Evolutionary conservation across 75 land plant species (phyloP).

Genomic region (Sequoia sempervirens): DNA sequence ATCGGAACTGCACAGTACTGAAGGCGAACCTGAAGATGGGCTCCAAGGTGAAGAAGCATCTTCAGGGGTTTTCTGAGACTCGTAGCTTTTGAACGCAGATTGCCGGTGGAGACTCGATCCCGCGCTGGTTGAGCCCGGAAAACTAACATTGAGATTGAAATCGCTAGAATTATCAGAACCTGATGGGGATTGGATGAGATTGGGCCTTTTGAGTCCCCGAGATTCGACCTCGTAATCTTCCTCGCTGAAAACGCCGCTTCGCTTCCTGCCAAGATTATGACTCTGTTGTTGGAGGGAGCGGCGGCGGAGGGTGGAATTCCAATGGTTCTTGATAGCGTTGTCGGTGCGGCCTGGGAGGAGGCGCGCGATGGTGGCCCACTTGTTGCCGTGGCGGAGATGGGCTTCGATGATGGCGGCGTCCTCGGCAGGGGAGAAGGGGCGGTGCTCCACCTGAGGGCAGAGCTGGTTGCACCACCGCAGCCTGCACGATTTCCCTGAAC

Average conservation of each 20-base stretch:
- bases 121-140: background rate
- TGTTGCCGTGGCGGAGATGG: constrained; percentile 35
- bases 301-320: constrained; percentile 62
- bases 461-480: constrained; percentile 56
- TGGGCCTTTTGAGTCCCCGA: background rate
- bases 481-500: constrained; percentile 52
- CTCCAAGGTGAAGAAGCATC: background rate
- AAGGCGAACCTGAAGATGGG: background rate
- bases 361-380: constrained; percentile 52
- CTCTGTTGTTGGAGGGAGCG: background rate
- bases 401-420: constrained; percentile 30
- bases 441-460: constrained; percentile 46
- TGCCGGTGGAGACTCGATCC: constrained; percentile 6
- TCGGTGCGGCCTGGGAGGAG: constrained; percentile 67
- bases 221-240: background rate
- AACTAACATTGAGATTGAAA: background rate
- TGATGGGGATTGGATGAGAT: background rate
- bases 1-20: background rate
- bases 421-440: constrained; percentile 35
- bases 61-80: background rate
- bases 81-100: constrained; percentile 8
- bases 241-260: background rate
- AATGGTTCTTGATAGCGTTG: constrained; percentile 62
- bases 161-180: background rate
- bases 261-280: background rate